These are phyloP conservation scores for Phytopythium ostracodes DNA, from an alignment of 352 stramenopile genomes.

Conservation along the genomic window DNA sequence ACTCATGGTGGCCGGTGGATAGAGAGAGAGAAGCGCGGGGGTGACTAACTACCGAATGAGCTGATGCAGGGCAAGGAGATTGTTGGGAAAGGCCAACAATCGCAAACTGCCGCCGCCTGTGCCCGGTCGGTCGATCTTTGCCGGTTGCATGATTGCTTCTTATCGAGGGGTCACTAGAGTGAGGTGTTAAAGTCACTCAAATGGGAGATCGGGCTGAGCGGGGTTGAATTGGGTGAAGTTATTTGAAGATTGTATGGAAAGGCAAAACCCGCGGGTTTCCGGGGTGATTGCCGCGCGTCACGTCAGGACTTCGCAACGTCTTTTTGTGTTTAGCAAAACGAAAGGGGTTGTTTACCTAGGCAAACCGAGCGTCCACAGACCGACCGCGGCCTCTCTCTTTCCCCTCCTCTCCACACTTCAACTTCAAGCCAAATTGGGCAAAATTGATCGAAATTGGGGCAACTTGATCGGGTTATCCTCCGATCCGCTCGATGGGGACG, in stretches of 20 bases:
- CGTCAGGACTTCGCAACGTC: slow-evolving; percentile 6
- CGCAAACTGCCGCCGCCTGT: not conserved
- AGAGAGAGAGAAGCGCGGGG: not conserved
- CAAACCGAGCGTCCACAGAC: not conserved
- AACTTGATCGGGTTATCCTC: too few relatives aligned
- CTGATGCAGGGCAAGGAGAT: not conserved
- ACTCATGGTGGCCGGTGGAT: not conserved
- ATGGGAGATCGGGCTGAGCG: not conserved
- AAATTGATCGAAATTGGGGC: too few relatives aligned
- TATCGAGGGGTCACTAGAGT: not conserved
- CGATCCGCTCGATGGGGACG: too few relatives aligned
- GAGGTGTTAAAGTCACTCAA: not conserved
- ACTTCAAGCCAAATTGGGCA: slow-evolving; percentile 3
- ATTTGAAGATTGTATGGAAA: slow-evolving; percentile 2
- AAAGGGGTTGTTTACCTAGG: slow-evolving; percentile 1
- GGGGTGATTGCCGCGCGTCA: slow-evolving; percentile 9
- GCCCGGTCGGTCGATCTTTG: slow-evolving; percentile 6
- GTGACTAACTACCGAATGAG: not conserved
- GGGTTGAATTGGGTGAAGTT: not conserved
- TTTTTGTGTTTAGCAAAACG: slow-evolving; percentile 12
- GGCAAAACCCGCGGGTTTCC: slow-evolving; percentile 1
- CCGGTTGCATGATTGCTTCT: not conserved
- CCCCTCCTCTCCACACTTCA: slow-evolving; percentile 5
- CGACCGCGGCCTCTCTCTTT: not conserved
- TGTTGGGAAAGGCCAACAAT: slow-evolving; percentile 3